Evolutionary conservation across 2,329 filamentous ascomycete genomes (phyloP).

Genomic region (Exutisphaerella laricina): DNA sequence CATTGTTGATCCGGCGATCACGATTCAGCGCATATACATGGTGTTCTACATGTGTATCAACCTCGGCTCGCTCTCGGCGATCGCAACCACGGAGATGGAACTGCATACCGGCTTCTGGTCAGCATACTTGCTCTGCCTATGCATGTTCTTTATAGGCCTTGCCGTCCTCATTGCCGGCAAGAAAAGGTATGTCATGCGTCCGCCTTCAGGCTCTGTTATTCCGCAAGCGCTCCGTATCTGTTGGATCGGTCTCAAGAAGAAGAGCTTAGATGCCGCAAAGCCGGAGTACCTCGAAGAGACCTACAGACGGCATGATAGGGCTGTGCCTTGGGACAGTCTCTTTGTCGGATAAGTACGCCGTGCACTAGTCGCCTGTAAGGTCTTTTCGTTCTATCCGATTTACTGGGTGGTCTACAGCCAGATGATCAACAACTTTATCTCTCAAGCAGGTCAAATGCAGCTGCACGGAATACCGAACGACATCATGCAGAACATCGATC

Average conservation of each 20-base stretch:
- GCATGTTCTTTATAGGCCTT: constrained; percentile 58
- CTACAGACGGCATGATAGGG: constrained; percentile 49
- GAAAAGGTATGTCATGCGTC: constrained; percentile 51
- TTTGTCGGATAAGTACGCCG: constrained; percentile 72
- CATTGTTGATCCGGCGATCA: constrained; percentile 43
- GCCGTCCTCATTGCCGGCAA: constrained; percentile 42
- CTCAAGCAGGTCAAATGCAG: constrained; percentile 39
- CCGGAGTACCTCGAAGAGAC: constrained; percentile 57
- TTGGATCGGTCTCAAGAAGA: constrained; percentile 46
- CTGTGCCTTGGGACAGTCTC: constrained; percentile 73
- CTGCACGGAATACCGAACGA: constrained; percentile 44
- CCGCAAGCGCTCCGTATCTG: constrained; percentile 54
- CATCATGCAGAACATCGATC: constrained; percentile 36
- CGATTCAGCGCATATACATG: constrained; percentile 31
- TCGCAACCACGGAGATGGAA: constrained; percentile 54
- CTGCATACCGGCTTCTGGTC: constrained; percentile 59
- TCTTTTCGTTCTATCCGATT: constrained; percentile 51
- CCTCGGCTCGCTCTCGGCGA: constrained; percentile 56
- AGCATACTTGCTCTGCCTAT: constrained; percentile 56
- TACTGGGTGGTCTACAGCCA: constrained; percentile 56
- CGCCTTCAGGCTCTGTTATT: constrained; percentile 66
- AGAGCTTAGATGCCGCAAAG: constrained; percentile 53
- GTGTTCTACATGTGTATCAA: constrained; percentile 54
- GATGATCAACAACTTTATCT: constrained; percentile 46
- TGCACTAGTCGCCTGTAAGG: constrained; percentile 59